These are phyloP conservation scores for Rhodotorula diobovata DNA, from an alignment of 768 basidiomycete species.

Conservation along the genomic window DNA sequence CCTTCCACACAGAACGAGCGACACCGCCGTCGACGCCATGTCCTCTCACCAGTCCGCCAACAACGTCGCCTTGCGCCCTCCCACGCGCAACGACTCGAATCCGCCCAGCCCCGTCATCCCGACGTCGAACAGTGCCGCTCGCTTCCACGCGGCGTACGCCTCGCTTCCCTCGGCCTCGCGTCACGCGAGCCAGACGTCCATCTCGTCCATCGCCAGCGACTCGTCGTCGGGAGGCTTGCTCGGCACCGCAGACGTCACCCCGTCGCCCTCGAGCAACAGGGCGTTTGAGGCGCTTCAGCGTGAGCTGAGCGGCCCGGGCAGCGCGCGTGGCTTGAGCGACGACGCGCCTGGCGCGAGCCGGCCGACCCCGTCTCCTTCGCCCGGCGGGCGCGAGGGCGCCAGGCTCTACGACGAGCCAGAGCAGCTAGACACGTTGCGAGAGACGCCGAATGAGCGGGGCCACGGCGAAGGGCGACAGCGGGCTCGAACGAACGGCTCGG, in stretches of 20 bases:
- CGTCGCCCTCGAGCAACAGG: not conserved
- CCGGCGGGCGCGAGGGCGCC: not conserved
- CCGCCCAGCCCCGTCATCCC: not conserved
- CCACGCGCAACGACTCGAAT: not conserved
- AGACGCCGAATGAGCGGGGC: not conserved
- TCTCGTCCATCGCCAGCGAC: constrained; percentile 14
- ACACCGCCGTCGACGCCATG: not conserved
- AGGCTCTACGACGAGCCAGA: constrained; percentile 15
- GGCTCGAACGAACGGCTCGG: not conserved
- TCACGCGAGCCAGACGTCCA: constrained; percentile 2
- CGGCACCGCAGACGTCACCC: not conserved
- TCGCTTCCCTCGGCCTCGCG: constrained; percentile 7
- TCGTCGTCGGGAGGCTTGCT: constrained; percentile 1
- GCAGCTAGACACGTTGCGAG: constrained; percentile 6
- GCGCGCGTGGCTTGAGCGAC: not conserved
- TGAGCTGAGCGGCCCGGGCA: constrained; percentile 2
- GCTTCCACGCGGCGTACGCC: constrained; percentile 21
- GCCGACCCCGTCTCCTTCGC: not conserved
- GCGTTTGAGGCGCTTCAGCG: constrained; percentile 28
- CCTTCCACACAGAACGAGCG: not conserved
- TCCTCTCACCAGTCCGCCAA: not conserved
- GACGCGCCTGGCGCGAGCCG: constrained; percentile 1
- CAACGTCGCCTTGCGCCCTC: not conserved
- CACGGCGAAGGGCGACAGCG: not conserved
- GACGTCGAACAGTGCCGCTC: not conserved